Conservation (phyloP, 2,329 filamentous ascomycete genomes). For the Fusarium nelsonii region DNA sequence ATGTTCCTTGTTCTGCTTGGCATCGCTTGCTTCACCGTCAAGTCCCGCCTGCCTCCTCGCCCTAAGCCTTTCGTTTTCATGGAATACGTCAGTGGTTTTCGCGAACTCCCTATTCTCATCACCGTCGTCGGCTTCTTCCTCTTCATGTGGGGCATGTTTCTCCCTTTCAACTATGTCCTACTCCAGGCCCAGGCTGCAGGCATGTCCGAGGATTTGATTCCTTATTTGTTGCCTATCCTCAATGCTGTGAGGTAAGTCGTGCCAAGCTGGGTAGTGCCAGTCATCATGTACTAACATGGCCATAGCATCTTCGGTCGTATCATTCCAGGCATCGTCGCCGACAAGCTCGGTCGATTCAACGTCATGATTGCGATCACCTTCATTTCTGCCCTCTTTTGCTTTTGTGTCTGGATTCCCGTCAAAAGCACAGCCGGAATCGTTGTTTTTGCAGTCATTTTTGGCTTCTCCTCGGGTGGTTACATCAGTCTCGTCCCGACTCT, state of each 20-base stretch:
- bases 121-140: constrained; percentile 63
- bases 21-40: constrained; percentile 53
- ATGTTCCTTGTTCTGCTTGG: constrained; percentile 56
- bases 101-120: constrained; percentile 59
- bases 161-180: constrained; percentile 66
- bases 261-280: too few species aligned
- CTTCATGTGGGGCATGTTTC: constrained; percentile 67
- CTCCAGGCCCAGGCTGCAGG: constrained; percentile 61
- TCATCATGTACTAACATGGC: constrained; percentile 21
- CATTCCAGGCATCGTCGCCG: constrained; percentile 62
- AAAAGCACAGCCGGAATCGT: constrained; percentile 68
- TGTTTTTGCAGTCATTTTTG: constrained; percentile 75
- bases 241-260: constrained; percentile 61
- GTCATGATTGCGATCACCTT: constrained; percentile 65
- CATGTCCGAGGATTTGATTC: constrained; percentile 56
- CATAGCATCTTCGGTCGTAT: constrained; percentile 64
- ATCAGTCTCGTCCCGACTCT: constrained; percentile 72
- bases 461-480: constrained; percentile 76
- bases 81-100: constrained; percentile 62
- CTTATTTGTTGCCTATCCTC: constrained; percentile 68
- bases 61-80: constrained; percentile 58
- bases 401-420: constrained; percentile 64
- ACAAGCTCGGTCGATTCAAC: constrained; percentile 61
- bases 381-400: constrained; percentile 60
- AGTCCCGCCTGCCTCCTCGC: constrained; percentile 58